These are phyloP conservation scores for Aphanoascus verrucosus DNA, from an alignment of 2,329 filamentous ascomycete species.

Conservation along the genomic window DNA sequence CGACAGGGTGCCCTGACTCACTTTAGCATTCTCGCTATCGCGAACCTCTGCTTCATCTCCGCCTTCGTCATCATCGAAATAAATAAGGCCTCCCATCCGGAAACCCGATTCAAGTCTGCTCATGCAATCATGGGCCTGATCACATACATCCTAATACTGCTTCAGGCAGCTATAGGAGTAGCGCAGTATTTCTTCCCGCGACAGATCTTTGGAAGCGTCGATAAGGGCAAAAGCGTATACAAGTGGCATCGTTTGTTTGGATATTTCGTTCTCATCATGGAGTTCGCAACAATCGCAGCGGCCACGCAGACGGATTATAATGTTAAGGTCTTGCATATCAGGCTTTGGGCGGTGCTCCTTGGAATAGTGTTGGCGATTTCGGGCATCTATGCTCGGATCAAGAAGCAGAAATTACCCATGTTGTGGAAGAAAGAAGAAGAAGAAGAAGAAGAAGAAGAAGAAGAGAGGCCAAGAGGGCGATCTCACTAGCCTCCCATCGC, in stretches of 20 bases:
- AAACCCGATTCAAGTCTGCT: constrained; percentile 54
- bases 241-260: constrained; percentile 78
- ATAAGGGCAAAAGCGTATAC: constrained; percentile 71
- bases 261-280: constrained; percentile 59
- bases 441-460: too few species aligned
- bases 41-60: constrained; percentile 32
- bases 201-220: constrained; percentile 61
- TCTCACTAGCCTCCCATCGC: not conserved
- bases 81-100: constrained; percentile 65
- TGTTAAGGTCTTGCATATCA: constrained; percentile 55
- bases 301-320: constrained; percentile 71
- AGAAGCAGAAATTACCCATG: constrained; percentile 62
- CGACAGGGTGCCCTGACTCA: constrained; percentile 52
- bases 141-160: constrained; percentile 57
- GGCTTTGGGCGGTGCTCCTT: constrained; percentile 64
- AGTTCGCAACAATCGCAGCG: constrained; percentile 62
- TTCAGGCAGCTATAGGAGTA: constrained; percentile 70
- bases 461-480: not conserved
- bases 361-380: constrained; percentile 54
- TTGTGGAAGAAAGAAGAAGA: not conserved
- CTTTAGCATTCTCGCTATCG: constrained; percentile 53
- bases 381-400: constrained; percentile 68
- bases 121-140: constrained; percentile 76
- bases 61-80: constrained; percentile 43
- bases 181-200: constrained; percentile 67